Evolutionary conservation across 2,329 filamentous ascomycete genomes (phyloP).

Genomic region (Microdochium trichocladiopsis): DNA sequence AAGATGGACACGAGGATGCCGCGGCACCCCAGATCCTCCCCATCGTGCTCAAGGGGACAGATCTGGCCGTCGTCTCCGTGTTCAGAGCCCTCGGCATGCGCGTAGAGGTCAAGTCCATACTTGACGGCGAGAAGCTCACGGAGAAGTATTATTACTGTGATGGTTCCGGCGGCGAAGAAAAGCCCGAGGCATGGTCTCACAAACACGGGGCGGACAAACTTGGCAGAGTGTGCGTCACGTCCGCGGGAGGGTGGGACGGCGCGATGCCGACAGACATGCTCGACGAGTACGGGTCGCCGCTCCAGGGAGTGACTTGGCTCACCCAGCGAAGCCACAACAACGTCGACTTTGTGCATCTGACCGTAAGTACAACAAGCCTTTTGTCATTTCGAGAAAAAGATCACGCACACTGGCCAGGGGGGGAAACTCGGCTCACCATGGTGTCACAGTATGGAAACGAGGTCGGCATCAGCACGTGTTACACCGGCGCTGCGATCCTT

Average conservation of each 20-base stretch:
- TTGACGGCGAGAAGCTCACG: not conserved
- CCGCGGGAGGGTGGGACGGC: not conserved
- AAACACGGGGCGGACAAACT: not conserved
- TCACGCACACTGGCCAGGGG: not conserved
- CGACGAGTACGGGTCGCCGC: not conserved
- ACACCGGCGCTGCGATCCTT: not conserved
- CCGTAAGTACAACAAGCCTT: not conserved
- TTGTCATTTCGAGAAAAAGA: not conserved
- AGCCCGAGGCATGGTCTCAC: not conserved
- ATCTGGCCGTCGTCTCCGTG: conserved; percentile 25
- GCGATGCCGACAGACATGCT: not conserved
- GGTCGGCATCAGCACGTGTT: not conserved
- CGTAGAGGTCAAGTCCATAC: not conserved
- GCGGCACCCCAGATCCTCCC: conserved; percentile 16
- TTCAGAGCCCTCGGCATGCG: conserved; percentile 17
- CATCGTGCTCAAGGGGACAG: conserved; percentile 34
- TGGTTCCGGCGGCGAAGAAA: not conserved
- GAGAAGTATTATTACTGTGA: not conserved
- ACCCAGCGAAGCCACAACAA: not conserved
- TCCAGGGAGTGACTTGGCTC: not conserved
- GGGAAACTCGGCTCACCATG: too few relatives aligned
- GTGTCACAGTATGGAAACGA: not conserved
- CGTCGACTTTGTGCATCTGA: not conserved
- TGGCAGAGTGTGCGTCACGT: not conserved
- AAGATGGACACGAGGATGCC: conserved; percentile 22